Evolutionary conservation across 2,329 filamentous ascomycete species (phyloP).

Genomic region (Cladorrhinum sp.): DNA sequence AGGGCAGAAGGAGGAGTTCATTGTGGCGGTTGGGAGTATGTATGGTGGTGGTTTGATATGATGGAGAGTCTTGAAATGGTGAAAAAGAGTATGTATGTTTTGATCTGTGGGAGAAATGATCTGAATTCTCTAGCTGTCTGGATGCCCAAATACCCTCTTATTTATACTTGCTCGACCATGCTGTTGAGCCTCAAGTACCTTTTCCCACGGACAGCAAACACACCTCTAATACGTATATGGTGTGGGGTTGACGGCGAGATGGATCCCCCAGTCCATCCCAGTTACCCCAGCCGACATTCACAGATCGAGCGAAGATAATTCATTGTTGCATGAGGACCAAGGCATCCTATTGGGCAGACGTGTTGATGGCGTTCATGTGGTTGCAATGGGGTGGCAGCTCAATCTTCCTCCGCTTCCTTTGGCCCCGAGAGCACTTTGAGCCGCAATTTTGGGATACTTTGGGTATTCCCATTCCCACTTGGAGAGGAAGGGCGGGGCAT

Average conservation of each 20-base stretch:
- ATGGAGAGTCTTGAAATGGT: not conserved
- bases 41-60: not conserved
- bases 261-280: not conserved
- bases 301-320: not conserved
- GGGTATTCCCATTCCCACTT: not conserved
- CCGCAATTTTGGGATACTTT: conserved; percentile 7
- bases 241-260: not conserved
- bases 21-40: no score
- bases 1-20: not conserved
- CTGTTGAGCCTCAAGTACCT: conserved; percentile 1
- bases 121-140: not conserved
- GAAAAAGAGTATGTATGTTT: not conserved
- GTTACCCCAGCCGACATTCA: not conserved
- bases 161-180: not conserved
- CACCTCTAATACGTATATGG: not conserved
- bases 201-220: not conserved
- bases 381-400: not conserved
- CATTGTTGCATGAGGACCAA: not conserved
- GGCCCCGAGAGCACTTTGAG: not conserved
- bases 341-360: not conserved
- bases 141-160: not conserved
- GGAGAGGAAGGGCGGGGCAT: conserved; percentile 1
- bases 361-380: not conserved
- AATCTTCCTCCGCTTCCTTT: not conserved
- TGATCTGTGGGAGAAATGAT: not conserved